Evolutionary conservation across 441 rosid genomes (phyloP), one percentile per base, ranked within the genome.

Genomic region (Brassica balearica): DNA sequence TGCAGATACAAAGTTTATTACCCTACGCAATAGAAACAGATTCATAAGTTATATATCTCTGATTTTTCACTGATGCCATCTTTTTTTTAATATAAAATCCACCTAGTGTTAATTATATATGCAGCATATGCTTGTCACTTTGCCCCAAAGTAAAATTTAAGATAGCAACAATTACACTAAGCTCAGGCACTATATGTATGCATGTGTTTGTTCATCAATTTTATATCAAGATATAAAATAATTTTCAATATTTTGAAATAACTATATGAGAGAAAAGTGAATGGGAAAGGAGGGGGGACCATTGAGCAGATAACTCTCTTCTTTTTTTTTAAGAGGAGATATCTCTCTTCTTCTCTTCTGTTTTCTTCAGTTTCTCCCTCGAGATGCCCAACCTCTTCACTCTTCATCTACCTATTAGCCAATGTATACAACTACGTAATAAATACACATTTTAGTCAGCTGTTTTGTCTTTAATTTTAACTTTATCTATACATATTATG

Each of bases 311-410:
- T 70, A 70, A 60, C 41, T 70, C 67, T 65, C 29, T 55, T 32
- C 56, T 32, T 41, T 25, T 25, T 25, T 25, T 25, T 25, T 25
- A 25, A 25, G 61, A 56, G 72, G 43, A 23, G 58, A 77, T 69
- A 70, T 41, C 38, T 70, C 67, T 64, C 29, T 56, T 32, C 56
- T 32, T 41, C 67, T 71, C 72, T 77, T 77, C 72, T 71, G 72
- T 71, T 77, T 56, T 77, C 81, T 77, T 65, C 72, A 41, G 72
- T 72, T 77, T 58, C 36, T 71, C 81, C 56, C 72, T 77, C 77
- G 72, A 58, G 67, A 77, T 72, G 77, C 81, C 68, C 77, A 77
- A 53, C 46, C 15, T 53, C 71, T 71, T 55, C 43, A 36, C 71
- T 51, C 71, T n/a, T 77, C 75, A 15, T 64, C 80, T 70, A 53